Base-by-base conservation (phyloP, 1,284 basidiomycete genomes). In the Cutaneotrichosporon cutaneum region DNA sequence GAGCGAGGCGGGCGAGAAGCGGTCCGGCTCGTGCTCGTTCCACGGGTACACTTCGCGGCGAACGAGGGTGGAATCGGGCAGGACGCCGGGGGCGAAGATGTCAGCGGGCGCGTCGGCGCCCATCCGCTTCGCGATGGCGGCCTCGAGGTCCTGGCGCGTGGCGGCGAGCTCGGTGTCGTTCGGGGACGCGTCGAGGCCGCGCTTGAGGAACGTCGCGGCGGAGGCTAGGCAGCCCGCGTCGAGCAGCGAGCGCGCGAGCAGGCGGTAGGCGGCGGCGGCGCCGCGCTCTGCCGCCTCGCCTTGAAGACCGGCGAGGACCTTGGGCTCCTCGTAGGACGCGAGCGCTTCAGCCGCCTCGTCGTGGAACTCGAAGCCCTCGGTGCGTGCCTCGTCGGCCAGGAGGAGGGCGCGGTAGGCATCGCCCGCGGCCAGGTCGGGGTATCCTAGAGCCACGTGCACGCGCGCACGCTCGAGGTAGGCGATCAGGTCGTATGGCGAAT, bases 341-440 rank as follows among this genome's bases (percentile, higher is more conserved):
- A 64, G 57, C 18, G 59, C 63, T 22, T 54, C 63, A 4, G 18
- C 27, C 39, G 56, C 56, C 47, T 58, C 26, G 13, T 59, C 59
- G 33, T 61, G 56, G 50, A 56, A 61, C 44, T 64, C 63, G 39
- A 47, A 48, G 11, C 60, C 63, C 22, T 61, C 60, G 27, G 47
- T 54, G 9, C 21, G 11, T 5, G 54, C 59, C 44, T 64, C 63
- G 35, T 64, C 63, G 27, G 48, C 32, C 4, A 64, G 63, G 1
- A 64, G 60, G n/a, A 64, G 60, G 3, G 63, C 63, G 10, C 60
- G 59, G 44, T 64, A 64, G 10, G 63, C 63, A 18, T 64, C 63
- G n/a, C 63, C 57, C 0, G 50, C 63, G 2, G 59, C 57, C 14
- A 64, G 60, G 60, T 64, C 63, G n/a, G 59, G 57, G 24, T 61